These are phyloP conservation scores for Byssoonygena ceratinophila DNA, from an alignment of 2,329 filamentous ascomycete species.

Conservation along the genomic window DNA sequence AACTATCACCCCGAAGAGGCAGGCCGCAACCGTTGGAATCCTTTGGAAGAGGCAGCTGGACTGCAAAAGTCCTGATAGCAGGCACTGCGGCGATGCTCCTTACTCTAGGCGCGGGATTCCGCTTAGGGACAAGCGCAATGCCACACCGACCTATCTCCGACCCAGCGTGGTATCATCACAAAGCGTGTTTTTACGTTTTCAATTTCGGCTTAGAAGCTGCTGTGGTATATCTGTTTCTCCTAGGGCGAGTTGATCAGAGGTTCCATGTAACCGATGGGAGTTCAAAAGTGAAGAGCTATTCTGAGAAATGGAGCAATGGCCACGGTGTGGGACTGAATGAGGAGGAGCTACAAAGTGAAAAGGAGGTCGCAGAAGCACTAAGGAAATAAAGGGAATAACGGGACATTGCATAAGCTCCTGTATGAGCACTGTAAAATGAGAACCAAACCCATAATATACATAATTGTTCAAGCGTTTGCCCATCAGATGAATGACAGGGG, in stretches of 20 bases:
- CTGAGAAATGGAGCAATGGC: background rate
- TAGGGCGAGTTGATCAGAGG: constrained; percentile 59
- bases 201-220: constrained; percentile 65
- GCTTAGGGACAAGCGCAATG: constrained; percentile 50
- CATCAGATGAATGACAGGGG: too few relatives aligned
- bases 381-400: background rate
- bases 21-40: constrained; percentile 38
- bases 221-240: constrained; percentile 56
- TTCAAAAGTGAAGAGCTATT: constrained; percentile 18
- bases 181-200: constrained; percentile 67
- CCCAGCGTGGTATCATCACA: constrained; percentile 60
- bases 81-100: constrained; percentile 50
- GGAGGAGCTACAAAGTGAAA: background rate
- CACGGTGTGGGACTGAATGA: background rate
- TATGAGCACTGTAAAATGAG: too few relatives aligned
- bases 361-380: background rate
- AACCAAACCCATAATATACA: too few relatives aligned
- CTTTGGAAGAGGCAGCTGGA: constrained; percentile 58
- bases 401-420: too few relatives aligned
- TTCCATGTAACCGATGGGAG: constrained; percentile 67
- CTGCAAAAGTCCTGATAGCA: constrained; percentile 57
- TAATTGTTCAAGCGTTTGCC: too few relatives aligned
- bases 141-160: constrained; percentile 39
- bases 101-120: constrained; percentile 58
- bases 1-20: constrained; percentile 38